These are phyloP conservation scores for Daldinia sp. DNA, from an alignment of 2,329 filamentous ascomycete species.

Conservation along the genomic window DNA sequence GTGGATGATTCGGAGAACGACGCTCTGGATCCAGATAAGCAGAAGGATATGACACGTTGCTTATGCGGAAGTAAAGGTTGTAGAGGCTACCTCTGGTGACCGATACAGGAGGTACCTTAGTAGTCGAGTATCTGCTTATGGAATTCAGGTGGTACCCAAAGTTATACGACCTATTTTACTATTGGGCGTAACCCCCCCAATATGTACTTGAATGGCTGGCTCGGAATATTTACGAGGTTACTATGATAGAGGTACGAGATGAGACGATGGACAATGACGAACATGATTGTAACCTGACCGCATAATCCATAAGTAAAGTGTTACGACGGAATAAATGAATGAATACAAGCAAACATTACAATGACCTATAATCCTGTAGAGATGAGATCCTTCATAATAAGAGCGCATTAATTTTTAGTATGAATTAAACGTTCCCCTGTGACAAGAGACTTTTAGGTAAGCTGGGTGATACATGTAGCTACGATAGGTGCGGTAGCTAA, in stretches of 20 bases:
- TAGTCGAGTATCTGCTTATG: background rate
- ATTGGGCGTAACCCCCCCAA: conserved; percentile 10
- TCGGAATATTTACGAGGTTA: conserved; percentile 2
- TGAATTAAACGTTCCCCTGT: background rate
- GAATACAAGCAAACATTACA: no score
- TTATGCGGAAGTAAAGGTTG: conserved; percentile 75
- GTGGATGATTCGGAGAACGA: conserved; percentile 64
- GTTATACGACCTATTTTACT: background rate
- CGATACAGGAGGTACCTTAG: background rate
- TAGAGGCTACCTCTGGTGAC: conserved; percentile 75
- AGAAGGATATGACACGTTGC: conserved; percentile 68
- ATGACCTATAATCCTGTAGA: no score
- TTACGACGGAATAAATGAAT: background rate
- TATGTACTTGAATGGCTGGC: background rate
- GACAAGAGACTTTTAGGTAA: background rate
- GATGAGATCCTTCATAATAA: no score
- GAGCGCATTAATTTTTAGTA: no score
- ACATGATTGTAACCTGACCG: conserved; percentile 1
- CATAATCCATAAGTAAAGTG: background rate
- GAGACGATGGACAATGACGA: background rate
- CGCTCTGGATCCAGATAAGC: conserved; percentile 62
- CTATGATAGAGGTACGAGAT: background rate
- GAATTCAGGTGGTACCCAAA: background rate
- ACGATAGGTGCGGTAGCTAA: background rate
- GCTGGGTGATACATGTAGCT: background rate